Base-by-base conservation (phyloP, 441 rosid species). In the Populus tomentosa region DNA sequence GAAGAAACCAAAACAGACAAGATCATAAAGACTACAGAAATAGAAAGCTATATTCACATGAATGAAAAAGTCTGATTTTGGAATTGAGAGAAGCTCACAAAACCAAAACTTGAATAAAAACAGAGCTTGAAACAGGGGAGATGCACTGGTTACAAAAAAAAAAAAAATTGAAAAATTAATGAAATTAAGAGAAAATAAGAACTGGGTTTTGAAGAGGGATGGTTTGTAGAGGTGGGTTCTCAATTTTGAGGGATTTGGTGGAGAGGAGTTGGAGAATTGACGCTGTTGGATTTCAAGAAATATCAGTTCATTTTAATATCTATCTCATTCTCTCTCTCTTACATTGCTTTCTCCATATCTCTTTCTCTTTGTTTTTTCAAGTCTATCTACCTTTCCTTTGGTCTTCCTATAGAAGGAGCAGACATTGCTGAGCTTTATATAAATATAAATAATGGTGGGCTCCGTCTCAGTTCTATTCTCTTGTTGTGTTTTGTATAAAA, bases 191-290 rank as follows among this genome's bases (percentile, higher is more conserved):
- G 71, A 88, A 79, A 75, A 36, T 80, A 75, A 84, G 86, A 85
- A 83, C 84, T 84, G 89, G 88, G 87, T 82, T 83, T 79, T 72
- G 80, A 67, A 78, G 77, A 86, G 77, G 71, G 75, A 72, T 21
- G 82, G 83, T 1, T 83, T 90, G 23, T 8, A 67, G 72, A 82
- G 66, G 24, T 75, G 89, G 87, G 80, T 75, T 76, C 72, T 79
- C 40, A 82, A 80, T 84, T 80, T 82, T 65, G 33, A 24, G 30
- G 76, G 75, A 74, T 79, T 85, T 74, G 71, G 77, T 77, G 76
- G 69, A 76, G 77, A 77, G 74, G 75, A 74, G 73, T 78, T 40
- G 80, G 74, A 79, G 77, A 76, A 69, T 72, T 78, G 76, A 79
- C 77, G 84, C 72, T 46, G 74, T 73, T 77, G 76, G 81, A 73